These are phyloP conservation scores for Aspergillus sp. DNA, from an alignment of 2,329 filamentous ascomycete genomes.

Conservation along the genomic window DNA sequence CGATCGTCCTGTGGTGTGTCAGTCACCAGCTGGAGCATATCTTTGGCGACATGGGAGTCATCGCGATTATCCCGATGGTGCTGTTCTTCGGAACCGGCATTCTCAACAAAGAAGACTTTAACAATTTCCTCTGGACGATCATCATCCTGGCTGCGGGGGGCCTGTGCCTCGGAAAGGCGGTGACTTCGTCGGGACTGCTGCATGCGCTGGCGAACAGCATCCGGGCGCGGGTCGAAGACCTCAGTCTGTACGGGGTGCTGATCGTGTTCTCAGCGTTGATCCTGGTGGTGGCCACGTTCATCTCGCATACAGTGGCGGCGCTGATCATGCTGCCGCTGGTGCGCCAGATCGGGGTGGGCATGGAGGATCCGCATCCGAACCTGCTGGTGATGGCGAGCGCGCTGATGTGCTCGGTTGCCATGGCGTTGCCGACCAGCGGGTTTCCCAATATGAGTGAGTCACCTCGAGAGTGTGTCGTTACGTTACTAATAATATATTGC, in stretches of 20 bases:
- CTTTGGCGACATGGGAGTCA: slow-evolving; percentile 97
- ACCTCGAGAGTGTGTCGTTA: not conserved
- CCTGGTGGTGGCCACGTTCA: slow-evolving; percentile 92
- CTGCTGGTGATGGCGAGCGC: slow-evolving; percentile 92
- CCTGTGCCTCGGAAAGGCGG: slow-evolving; percentile 86
- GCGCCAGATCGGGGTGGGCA: slow-evolving; percentile 75
- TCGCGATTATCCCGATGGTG: slow-evolving; percentile 92
- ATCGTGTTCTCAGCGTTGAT: slow-evolving; percentile 83
- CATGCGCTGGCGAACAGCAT: slow-evolving; percentile 82
- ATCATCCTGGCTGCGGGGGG: slow-evolving; percentile 96
- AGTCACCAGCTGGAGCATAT: slow-evolving; percentile 82
- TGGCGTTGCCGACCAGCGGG: slow-evolving; percentile 92
- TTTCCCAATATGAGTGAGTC: slow-evolving; percentile 99
- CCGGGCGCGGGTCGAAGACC: slow-evolving; percentile 68
- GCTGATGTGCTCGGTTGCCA: slow-evolving; percentile 95
- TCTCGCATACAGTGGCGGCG: slow-evolving; percentile 94
- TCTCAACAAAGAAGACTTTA: slow-evolving; percentile 97
- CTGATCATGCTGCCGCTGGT: slow-evolving; percentile 93
- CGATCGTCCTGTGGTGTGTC: slow-evolving; percentile 89
- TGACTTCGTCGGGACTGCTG: slow-evolving; percentile 87
- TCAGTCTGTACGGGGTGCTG: slow-evolving; percentile 82
- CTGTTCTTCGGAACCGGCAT: slow-evolving; percentile 97
- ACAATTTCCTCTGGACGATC: slow-evolving; percentile 99
- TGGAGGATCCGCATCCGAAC: slow-evolving; percentile 91
- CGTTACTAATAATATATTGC: slow-evolving; percentile 14